Evolutionary conservation across 495 filamentous ascomycete species (phyloP).

Genomic region (Xylaria telfairii): DNA sequence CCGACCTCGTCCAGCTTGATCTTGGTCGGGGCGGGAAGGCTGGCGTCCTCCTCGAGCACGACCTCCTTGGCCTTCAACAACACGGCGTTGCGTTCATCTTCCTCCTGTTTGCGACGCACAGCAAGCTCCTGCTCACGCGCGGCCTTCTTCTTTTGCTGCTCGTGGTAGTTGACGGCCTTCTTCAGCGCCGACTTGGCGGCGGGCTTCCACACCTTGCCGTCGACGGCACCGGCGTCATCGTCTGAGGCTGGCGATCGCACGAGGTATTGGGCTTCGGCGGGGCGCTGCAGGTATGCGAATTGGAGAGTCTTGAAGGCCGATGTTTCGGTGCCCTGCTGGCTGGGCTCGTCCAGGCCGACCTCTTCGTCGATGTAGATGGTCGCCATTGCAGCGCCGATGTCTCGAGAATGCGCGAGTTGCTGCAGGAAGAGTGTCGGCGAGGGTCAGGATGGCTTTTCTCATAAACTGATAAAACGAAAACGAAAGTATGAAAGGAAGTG

Average conservation of each 20-base stretch:
- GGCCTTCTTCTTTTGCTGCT: conserved; percentile 76
- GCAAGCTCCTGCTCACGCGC: conserved; percentile 68
- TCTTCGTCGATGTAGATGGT: conserved; percentile 80
- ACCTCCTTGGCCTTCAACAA: conserved; percentile 64
- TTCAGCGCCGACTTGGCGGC: conserved; percentile 80
- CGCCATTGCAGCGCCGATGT: conserved; percentile 41
- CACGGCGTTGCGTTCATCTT: conserved; percentile 66
- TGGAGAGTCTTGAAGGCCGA: conserved; percentile 80
- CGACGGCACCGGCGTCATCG: conserved; percentile 59
- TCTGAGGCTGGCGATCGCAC: conserved; percentile 70
- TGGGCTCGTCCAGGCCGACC: conserved; percentile 68
- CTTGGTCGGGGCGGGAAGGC: conserved; percentile 79
- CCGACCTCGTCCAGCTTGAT: conserved; percentile 67
- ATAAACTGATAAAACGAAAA: background rate
- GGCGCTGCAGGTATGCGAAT: conserved; percentile 74
- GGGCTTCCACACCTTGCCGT: conserved; percentile 70
- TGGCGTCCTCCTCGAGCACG: conserved; percentile 76
- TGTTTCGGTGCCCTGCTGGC: conserved; percentile 65
- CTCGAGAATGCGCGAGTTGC: background rate
- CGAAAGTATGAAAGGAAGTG: background rate
- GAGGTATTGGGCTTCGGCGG: conserved; percentile 66
- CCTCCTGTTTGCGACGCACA: conserved; percentile 66
- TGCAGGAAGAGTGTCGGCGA: background rate
- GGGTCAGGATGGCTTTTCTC: background rate
- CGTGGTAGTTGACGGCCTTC: conserved; percentile 74